Evolutionary conservation across 163 green algal species (phyloP).

Genomic region (Smithsoniella earleae): DNA sequence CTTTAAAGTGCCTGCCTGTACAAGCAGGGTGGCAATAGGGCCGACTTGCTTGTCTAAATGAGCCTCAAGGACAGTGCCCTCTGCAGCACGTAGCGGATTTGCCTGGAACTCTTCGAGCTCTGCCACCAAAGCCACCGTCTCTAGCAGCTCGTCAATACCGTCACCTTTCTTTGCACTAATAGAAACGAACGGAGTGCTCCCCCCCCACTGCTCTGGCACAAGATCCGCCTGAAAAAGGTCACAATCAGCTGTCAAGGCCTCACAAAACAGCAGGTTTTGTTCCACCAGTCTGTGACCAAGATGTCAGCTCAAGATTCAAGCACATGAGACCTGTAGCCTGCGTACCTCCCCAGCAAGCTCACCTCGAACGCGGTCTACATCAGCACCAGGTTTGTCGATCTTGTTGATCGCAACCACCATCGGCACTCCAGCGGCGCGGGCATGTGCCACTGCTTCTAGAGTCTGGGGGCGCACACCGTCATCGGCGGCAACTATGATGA

Average conservation of each 20-base stretch:
- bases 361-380: slow-evolving; percentile 50
- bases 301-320: too few species aligned
- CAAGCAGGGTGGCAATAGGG: slow-evolving; percentile 77
- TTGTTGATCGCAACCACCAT: slow-evolving; percentile 97
- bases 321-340: too few species aligned
- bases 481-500: slow-evolving; percentile 96
- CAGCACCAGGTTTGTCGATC: slow-evolving; percentile 85
- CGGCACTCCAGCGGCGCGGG: slow-evolving; percentile 80
- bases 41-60: slow-evolving; percentile 73
- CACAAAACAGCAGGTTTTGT: too few species aligned
- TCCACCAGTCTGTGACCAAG: too few species aligned
- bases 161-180: slow-evolving; percentile 83
- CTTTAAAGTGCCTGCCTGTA: slow-evolving; percentile 62
- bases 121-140: slow-evolving; percentile 71
- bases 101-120: slow-evolving; percentile 79
- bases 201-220: slow-evolving; percentile 93
- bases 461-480: slow-evolving; percentile 95
- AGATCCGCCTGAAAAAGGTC: slow-evolving; percentile 75
- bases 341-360: slow-evolving; percentile 12
- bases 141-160: slow-evolving; percentile 59
- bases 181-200: slow-evolving; percentile 71
- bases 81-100: slow-evolving; percentile 61
- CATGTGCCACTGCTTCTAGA: slow-evolving; percentile 83
- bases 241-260: too few species aligned
- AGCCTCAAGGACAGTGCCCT: slow-evolving; percentile 90